Base-by-base conservation (phyloP, 176 grass and related monocot genomes). In the Aechmea fasciata region DNA sequence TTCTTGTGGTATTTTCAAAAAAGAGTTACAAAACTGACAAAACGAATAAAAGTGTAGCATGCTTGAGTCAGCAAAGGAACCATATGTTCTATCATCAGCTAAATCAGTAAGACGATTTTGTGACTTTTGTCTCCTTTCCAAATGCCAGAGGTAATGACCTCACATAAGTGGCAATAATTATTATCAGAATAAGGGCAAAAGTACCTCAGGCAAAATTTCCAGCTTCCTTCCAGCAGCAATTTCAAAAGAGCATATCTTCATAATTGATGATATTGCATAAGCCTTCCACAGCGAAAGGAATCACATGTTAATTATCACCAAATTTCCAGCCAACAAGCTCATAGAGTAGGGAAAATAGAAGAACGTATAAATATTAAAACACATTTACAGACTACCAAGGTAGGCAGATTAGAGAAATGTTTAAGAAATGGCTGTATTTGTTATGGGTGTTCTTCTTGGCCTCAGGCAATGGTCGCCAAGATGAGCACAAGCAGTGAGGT, bases 171-270 rank as follows among this genome's bases (percentile, higher is more conserved):
- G 13, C 14, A 3, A 17, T 5, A 57, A 61, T 7, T 20, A 61
- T 61, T 61, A 22, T 61, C 55, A 20, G n/a, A 61, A 20, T 41
- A 22, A 61, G 55, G 10, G 6, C 3, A 73, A 9, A 47, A 13
- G 3, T 88, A 99, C 95, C 95, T 99, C 95, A n/a, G 90, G 83
- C 78, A 99, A 78, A 72, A 94, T 78, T 82, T 93, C 90, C 55
- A 86, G 78, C 19, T 86, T 91, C 78, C 87, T 83, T 83, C 95
- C 95, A 59, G 78, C 80, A 76, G 95, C 77, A 66, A 90, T 83
- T 83, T 94, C 90, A 76, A 99, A 99, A 68, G 90, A 82, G 80
- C 80, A 86, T 73, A 88, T 86, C 85, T 99, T 99, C 87, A 99
- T 78, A 83, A 99, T 86, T 67, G 95, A 90, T 18, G 90, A 99